phyloP scores from a whole-genome alignment of 768 basidiomycete species.

The Xerocomellus intermedius region DNA sequence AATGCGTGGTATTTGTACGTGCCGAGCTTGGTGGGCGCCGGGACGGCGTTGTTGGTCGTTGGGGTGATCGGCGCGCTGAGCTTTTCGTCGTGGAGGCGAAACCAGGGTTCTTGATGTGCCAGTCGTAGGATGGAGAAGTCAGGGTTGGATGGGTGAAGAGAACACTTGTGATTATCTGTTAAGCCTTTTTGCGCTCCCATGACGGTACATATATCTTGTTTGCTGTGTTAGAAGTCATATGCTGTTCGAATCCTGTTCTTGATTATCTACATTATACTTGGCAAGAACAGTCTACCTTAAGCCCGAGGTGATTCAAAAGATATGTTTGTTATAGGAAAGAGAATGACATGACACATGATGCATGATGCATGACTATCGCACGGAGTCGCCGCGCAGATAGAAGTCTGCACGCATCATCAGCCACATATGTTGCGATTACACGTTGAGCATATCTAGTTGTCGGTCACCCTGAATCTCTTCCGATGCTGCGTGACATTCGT shows the following conservation, averaged over 20 bases:
- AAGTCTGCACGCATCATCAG: not conserved
- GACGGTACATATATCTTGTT: slow-evolving; percentile 19
- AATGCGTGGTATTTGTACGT: slow-evolving; percentile 79
- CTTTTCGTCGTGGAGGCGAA: slow-evolving; percentile 67
- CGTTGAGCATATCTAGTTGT: not conserved
- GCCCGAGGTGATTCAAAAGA: too few relatives aligned
- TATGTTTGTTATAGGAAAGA: too few relatives aligned
- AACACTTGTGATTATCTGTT: slow-evolving; percentile 7
- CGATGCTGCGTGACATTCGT: not conserved
- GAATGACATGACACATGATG: too few relatives aligned
- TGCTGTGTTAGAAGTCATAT: slow-evolving; percentile 12
- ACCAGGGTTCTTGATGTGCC: slow-evolving; percentile 51
- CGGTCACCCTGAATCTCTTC: slow-evolving; percentile 3
- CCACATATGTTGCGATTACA: not conserved
- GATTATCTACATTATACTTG: not conserved
- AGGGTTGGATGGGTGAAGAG: not conserved
- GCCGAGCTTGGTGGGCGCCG: slow-evolving; percentile 77
- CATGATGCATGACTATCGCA: too few relatives aligned
- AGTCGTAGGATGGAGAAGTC: not conserved
- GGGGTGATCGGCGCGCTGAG: slow-evolving; percentile 77
- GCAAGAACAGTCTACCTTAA: too few relatives aligned
- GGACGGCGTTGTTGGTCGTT: slow-evolving; percentile 78
- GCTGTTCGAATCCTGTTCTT: slow-evolving; percentile 1
- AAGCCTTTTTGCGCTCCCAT: slow-evolving; percentile 3
- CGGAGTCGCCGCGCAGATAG: too few relatives aligned